Base-by-base conservation (phyloP, 768 basidiomycete genomes). In the Symmetrospora coprosmae region DNA sequence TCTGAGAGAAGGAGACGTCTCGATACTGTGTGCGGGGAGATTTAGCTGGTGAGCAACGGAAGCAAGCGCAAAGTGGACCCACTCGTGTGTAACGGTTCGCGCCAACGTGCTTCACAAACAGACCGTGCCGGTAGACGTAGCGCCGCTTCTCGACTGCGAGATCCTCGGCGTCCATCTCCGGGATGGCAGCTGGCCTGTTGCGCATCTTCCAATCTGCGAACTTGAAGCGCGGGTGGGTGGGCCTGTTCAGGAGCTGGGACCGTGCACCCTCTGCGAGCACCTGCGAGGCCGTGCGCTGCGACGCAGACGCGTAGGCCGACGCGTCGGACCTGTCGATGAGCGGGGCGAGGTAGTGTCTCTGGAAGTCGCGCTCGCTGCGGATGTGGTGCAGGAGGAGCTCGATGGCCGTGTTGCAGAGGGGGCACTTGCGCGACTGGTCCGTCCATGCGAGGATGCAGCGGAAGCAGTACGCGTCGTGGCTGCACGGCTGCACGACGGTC, bases 71-170 rank as follows among this genome's bases (percentile, higher is more conserved):
- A 14, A 33, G 11, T 5, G 13, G 27, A 23, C 50, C 16, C 6
- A 69, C 67, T 23, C 66, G 55, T 4, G 66, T 67, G 40, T 63
- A 66, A 3, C 68, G 60, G 30, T 69, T 69, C 19, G 51, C 50
- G 5, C 65, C 68, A 33, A 69, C 65, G 34, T 69, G 68, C 45
- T 69, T 69, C n/a, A 66, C 68, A 46, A 52, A 69, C 19, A 69
- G 53, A 0, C 55, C 62, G 28, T 66, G 58, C 27, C 61, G 50
- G 47, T 69, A 69, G 21, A 69, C 46, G 52, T 64, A 67, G 34
- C 51, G 46, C 23, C 68, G 45, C 23, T 66, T 40, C 55, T 69
- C 65, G 31, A 69, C 43, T 8, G 43, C 45, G n/a, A 64, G 30
- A 19, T 47, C 60, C 23, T 63, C 59, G 2, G 45, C 63, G 31